Conservation (phyloP, 129 eudicot species). For the Ambrosia trifida region DNA sequence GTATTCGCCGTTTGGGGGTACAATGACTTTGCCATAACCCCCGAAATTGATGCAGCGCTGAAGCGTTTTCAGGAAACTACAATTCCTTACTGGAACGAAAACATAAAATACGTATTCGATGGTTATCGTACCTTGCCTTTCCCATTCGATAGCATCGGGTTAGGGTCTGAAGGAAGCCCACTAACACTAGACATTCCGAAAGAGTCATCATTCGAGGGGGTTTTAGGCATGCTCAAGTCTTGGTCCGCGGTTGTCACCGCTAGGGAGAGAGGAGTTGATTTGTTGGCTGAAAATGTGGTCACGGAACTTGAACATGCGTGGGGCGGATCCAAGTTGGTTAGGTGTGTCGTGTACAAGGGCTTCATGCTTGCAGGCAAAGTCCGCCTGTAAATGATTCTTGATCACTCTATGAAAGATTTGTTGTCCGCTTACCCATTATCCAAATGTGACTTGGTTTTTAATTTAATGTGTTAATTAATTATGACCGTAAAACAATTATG, state of each 20-base stretch:
- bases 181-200: constrained; percentile 44
- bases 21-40: constrained; percentile 39
- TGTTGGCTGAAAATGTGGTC: constrained; percentile 45
- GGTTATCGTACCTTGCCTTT: constrained; percentile 46
- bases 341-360: constrained; percentile 41
- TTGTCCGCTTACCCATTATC: no score
- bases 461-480: no score
- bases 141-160: constrained; percentile 49
- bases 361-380: constrained; percentile 49
- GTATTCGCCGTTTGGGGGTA: constrained; percentile 60
- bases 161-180: constrained; percentile 46
- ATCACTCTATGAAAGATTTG: no score
- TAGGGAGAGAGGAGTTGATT: constrained; percentile 54
- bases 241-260: constrained; percentile 59
- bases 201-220: constrained; percentile 38
- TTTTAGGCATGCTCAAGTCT: constrained; percentile 41
- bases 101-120: constrained; percentile 35
- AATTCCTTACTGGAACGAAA: constrained; percentile 51
- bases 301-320: constrained; percentile 49
- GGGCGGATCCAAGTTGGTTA: constrained; percentile 47
- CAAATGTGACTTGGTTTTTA: no score
- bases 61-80: constrained; percentile 37
- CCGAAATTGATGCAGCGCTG: constrained; percentile 40
- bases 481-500: no score
- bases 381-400: not conserved